Evolutionary conservation across 2,329 filamentous ascomycete species (phyloP), one percentile per base, ranked within the genome.

Genomic region (Xylariomycetidae sp.): DNA sequence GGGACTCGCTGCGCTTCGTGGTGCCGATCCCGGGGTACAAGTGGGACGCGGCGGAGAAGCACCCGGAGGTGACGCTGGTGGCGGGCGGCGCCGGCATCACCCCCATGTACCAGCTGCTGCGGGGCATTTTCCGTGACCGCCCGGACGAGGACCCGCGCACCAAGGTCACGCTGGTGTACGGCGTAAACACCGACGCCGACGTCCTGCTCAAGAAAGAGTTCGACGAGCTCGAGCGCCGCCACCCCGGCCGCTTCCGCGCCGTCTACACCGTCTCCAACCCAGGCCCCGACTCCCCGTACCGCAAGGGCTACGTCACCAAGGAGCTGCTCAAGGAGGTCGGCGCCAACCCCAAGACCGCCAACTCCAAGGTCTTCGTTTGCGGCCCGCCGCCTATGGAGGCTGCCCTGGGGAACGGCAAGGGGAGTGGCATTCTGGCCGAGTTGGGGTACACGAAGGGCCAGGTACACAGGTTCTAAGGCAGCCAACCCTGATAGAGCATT

Each of bases 51-150:
- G 60, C 71, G 18, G 72, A 68, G 42, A 58, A 60, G 52, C 64
- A 56, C 48, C 50, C 49, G 4, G 66, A 73, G 40, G 56, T 86
- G n/a, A 71, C 74, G 3, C 64, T 85, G 24, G 72, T 86, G 26
- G 82, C 82, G 1, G 82, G 82, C 27, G 82, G 82, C 10, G 79
- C 79, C 0, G 82, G 82, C 13, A 83, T 87, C 43, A 85, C 81
- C 1, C 82, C 82, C 0, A 70, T 81, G 43, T 84, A 75, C 52
- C 77, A 82, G 52, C 68, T 84, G 2, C 64, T 72, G 2, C 71
- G 67, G 30, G 74, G 74, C 2, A 79, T 83, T 35, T 60, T 82
- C n/a, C 56, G 61, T 27, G 74, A 84, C 48, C 68, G 76, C 0
- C 56, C 65, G 1, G 81, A 85, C 45, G 63, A 61, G n/a, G 38